A percentile compares a stretch with the other conserved stretches of the same genome.
Conservation (phyloP, 208 protist genomes). For the Naegleria lovaniensis region DNA sequence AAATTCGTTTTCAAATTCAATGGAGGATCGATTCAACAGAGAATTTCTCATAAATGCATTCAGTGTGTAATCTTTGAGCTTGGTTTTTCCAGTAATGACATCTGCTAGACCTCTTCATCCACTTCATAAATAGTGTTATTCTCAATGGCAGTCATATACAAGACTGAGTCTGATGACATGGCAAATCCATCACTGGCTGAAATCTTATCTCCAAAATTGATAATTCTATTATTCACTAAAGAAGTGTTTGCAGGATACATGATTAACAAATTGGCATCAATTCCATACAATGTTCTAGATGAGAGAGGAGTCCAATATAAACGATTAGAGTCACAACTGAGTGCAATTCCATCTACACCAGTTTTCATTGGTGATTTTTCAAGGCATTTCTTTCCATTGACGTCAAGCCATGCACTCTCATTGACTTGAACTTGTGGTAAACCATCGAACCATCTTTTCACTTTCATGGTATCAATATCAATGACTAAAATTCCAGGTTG, state of each 20-base stretch:
- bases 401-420: not conserved
- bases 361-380: conserved; percentile 24
- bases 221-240: not conserved
- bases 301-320: conserved; percentile 31
- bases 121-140: not conserved
- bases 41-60: not conserved
- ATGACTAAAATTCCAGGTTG: not conserved
- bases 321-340: not conserved
- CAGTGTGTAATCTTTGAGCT: not conserved
- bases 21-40: not conserved
- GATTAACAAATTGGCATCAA: not conserved
- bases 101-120: not conserved
- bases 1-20: not conserved
- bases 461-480: conserved; percentile 6
- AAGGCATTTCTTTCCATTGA: conserved; percentile 19
- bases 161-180: not conserved
- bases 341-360: conserved; percentile 33
- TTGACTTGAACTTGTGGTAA: not conserved
- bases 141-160: not conserved
- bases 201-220: conserved; percentile 4
- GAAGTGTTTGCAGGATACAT: not conserved
- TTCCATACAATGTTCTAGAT: conserved; percentile 13
- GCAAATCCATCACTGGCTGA: not conserved
- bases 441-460: not conserved
- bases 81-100: not conserved